Evolutionary conservation across 2,329 filamentous ascomycete genomes (phyloP).

Genomic region (Paraphoma chrysanthemicola): DNA sequence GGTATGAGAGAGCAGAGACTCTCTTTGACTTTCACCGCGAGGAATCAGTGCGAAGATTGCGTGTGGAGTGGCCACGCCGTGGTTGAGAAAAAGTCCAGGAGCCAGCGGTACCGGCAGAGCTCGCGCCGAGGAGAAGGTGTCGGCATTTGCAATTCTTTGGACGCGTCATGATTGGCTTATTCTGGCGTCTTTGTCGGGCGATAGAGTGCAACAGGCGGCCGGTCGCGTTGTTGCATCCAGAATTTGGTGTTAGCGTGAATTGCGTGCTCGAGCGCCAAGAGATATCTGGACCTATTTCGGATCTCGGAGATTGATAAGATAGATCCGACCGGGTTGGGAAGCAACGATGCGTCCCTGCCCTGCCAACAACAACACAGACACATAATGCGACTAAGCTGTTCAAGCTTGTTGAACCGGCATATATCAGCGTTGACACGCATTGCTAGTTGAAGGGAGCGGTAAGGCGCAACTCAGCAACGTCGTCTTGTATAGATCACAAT

Average conservation of each 20-base stretch:
- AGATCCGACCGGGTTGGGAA: too few species aligned
- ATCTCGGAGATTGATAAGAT: constrained; percentile 31
- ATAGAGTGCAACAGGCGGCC: constrained; percentile 33
- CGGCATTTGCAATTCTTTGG: constrained; percentile 24
- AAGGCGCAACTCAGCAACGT: too few species aligned
- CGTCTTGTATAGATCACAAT: too few species aligned
- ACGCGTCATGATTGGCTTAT: constrained; percentile 38
- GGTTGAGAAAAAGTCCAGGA: constrained; percentile 22
- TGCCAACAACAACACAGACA: too few species aligned
- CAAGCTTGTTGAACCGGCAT: too few species aligned
- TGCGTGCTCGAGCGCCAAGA: constrained; percentile 29
- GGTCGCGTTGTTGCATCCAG: constrained; percentile 32
- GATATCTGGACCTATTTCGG: constrained; percentile 21
- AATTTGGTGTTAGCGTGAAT: constrained; percentile 39
- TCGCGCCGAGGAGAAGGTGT: constrained; percentile 28
- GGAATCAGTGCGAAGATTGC: constrained; percentile 18
- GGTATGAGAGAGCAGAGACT: constrained; percentile 5
- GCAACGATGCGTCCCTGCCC: too few species aligned
- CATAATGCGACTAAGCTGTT: too few species aligned
- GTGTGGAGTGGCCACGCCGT: constrained; percentile 12
- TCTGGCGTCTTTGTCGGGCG: constrained; percentile 26
- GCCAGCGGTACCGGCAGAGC: constrained; percentile 39
- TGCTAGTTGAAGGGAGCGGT: too few species aligned
- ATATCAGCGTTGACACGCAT: too few species aligned
- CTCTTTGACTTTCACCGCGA: constrained; percentile 21